Evolutionary conservation across 345 rosid species (phyloP), one percentile per base, ranked within the genome.

Genomic region (Populus deltoides): DNA sequence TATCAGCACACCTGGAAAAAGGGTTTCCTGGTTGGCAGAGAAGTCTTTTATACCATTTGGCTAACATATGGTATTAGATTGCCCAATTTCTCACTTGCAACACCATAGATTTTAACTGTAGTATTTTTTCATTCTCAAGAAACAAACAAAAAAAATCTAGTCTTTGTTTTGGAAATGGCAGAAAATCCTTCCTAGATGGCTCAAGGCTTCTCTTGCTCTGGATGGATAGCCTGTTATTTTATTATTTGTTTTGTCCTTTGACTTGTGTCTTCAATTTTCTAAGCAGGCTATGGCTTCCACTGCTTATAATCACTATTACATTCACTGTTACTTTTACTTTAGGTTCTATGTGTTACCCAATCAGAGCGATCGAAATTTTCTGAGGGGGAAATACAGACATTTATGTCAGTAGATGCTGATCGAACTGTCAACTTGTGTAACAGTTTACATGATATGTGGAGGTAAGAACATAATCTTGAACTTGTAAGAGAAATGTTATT

Each of bases 371-470:
- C 92, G 41, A 87, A 85, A 82, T 94, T 94, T 86, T 93, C 95
- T 24, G 87, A 86, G 80, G 98, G 98, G 17, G 98, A 94, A 89
- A 90, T 94, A 86, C 98, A 94, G 86, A 94, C 98, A 68, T 94
- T 94, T 83, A 93, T 94, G 98, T 94, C 97, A 7, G 86, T 94
- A 78, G 98, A 93, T 90, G 94, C 95, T 83, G 98, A 94, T 86
- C 90, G 94, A 80, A 90, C 90, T 68, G 91, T 90, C 75, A 94
- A 94, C 73, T 84, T 94, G 82, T 88, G 94, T 66, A 92, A 93
- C 87, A 93, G 97, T 85, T 90, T 94, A 80, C 97, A 94, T 90
- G 97, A 93, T 73, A 77, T 88, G 78, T 94, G 98, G 97, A 93
- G 97, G 98, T 94, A 87, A 90, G 73, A 71, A 33, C 63, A 75